phyloP scores from a whole-genome alignment of 371 early-diverging fungal genomes.

The Zychaea mexicana region DNA sequence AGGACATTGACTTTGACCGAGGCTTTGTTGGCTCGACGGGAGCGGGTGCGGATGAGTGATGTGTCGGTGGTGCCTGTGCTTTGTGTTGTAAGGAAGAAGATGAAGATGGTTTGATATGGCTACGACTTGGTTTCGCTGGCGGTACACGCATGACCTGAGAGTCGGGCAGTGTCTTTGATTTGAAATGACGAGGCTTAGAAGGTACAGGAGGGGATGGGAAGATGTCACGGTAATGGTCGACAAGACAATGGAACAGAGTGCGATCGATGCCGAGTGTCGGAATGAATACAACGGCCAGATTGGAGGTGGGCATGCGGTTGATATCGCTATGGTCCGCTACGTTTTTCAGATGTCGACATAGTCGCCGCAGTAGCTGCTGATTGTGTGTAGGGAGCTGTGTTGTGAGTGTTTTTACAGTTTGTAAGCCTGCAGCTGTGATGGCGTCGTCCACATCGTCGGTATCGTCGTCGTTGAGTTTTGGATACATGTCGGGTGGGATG shows the following conservation, averaged over 20 bases:
- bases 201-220: conserved; percentile 36
- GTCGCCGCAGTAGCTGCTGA: conserved; percentile 54
- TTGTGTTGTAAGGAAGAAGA: not conserved
- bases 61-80: conserved; percentile 6
- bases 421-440: conserved; percentile 22
- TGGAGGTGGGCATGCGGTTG: conserved; percentile 81
- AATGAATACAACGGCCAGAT: conserved; percentile 81
- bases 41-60: not conserved
- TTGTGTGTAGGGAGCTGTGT: conserved; percentile 55
- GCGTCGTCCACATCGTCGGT: conserved; percentile 1
- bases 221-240: conserved; percentile 30
- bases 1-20: conserved; percentile 37
- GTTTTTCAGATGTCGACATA: conserved; percentile 69
- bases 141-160: conserved; percentile 12
- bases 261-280: conserved; percentile 79
- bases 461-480: conserved; percentile 22
- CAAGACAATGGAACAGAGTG: conserved; percentile 61
- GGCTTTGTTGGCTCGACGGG: conserved; percentile 23
- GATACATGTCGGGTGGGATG: conserved; percentile 28
- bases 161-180: conserved; percentile 33
- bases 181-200: conserved; percentile 33
- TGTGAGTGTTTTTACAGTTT: conserved; percentile 38
- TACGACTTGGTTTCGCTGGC: conserved; percentile 34
- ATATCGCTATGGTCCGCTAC: conserved; percentile 60
- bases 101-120: conserved; percentile 17